Evolutionary conservation across 192 early-diverging fungal species (phyloP).

Genomic region (Gamsiella multidivaricata): DNA sequence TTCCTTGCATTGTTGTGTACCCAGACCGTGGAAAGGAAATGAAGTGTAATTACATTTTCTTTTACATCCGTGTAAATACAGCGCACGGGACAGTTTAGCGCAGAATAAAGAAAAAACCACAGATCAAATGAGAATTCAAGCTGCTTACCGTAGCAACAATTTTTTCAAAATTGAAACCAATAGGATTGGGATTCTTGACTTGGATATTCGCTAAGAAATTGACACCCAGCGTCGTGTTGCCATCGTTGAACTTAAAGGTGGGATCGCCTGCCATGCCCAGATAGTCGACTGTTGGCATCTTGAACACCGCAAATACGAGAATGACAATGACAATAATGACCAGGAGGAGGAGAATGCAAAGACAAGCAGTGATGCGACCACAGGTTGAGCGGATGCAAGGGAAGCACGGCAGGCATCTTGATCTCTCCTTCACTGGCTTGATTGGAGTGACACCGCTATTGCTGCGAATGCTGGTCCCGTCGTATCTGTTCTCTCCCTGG

Average conservation of each 20-base stretch:
- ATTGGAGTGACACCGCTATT: background rate
- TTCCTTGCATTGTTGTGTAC: no score
- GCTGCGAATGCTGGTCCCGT: background rate
- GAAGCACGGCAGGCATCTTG: constrained; percentile 20
- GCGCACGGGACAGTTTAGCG: no score
- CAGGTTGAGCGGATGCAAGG: constrained; percentile 42
- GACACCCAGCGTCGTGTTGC: constrained; percentile 38
- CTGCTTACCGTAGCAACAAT: constrained; percentile 35
- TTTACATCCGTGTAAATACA: no score
- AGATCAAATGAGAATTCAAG: background rate
- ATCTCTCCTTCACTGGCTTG: constrained; percentile 4
- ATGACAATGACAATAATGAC: constrained; percentile 29
- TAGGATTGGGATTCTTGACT: constrained; percentile 46
- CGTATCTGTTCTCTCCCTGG: no score
- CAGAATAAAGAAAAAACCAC: background rate
- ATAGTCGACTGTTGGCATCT: constrained; percentile 34
- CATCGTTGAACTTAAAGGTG: constrained; percentile 26
- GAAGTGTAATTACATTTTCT: no score
- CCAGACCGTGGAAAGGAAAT: no score
- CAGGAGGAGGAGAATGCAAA: constrained; percentile 24
- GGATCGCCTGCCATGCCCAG: constrained; percentile 11
- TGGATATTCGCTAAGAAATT: constrained; percentile 28
- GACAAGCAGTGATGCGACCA: constrained; percentile 14
- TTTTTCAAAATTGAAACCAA: constrained; percentile 29
- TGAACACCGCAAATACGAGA: constrained; percentile 35